A percentile compares a stretch with the other conserved stretches of the same genome.
These are phyloP conservation scores for Colletotrichum gigasporum DNA, from an alignment of 2,329 filamentous ascomycete genomes.

Conservation along the genomic window DNA sequence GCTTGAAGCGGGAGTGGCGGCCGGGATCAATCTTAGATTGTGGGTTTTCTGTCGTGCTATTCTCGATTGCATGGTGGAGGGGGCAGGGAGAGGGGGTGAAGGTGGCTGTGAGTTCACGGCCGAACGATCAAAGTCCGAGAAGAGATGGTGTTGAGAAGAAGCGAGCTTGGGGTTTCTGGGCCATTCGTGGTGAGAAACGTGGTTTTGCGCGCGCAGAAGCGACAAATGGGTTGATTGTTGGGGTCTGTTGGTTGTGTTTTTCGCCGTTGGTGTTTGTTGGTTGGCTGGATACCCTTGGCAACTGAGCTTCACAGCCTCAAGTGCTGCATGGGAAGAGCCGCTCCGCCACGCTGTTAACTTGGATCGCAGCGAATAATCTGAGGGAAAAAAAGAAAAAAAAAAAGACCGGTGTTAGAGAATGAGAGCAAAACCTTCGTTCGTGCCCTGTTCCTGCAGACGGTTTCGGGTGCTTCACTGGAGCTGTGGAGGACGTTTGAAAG, in stretches of 20 bases:
- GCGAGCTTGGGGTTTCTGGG: neutral
- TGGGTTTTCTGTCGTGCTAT: conserved; percentile 4
- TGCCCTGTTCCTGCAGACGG: conserved; percentile 15
- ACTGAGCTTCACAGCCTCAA: conserved; percentile 23
- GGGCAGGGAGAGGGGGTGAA: neutral
- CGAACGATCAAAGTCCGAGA: neutral
- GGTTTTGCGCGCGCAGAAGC: neutral
- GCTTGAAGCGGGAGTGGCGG: conserved; percentile 19
- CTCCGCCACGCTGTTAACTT: conserved; percentile 8
- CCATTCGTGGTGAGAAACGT: neutral
- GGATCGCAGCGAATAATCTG: neutral
- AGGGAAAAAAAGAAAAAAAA: neutral
- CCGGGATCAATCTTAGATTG: conserved; percentile 20
- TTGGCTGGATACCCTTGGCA: neutral
- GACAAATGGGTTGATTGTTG: neutral
- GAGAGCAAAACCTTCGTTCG: neutral
- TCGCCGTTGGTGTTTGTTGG: neutral
- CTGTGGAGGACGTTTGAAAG: neutral
- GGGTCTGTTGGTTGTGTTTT: neutral
- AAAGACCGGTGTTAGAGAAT: neutral
- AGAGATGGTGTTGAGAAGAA: neutral
- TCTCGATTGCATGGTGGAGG: neutral
- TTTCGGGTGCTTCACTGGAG: neutral
- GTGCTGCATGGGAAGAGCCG: neutral
- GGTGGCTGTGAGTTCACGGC: neutral